These are phyloP conservation scores for Myriosclerotinia curreyana DNA, from an alignment of 2,329 filamentous ascomycete species.

Conservation along the genomic window DNA sequence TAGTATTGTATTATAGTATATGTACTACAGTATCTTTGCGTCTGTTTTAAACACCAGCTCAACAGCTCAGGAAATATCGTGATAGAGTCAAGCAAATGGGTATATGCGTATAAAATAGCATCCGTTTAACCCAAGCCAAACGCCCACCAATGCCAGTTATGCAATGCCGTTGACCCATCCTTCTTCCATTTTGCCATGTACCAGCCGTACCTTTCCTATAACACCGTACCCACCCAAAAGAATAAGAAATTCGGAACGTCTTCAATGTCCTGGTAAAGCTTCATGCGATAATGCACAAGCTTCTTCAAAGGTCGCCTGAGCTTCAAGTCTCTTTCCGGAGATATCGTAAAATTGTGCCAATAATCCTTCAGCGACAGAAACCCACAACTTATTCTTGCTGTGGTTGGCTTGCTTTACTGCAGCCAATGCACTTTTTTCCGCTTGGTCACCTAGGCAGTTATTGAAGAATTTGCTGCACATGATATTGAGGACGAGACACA, in stretches of 20 bases:
- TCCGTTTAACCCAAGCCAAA: conserved; percentile 22
- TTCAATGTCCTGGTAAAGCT: conserved; percentile 26
- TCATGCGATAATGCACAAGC: conserved; percentile 38
- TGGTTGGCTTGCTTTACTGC: conserved; percentile 65
- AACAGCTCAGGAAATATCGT: not conserved
- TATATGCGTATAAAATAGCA: conserved; percentile 26
- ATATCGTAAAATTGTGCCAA: conserved; percentile 71
- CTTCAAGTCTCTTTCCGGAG: conserved; percentile 60
- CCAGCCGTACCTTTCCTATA: not conserved
- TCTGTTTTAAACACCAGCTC: not conserved
- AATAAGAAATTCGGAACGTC: not conserved
- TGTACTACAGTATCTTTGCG: not conserved
- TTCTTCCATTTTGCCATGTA: not conserved
- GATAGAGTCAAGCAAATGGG: conserved; percentile 29
- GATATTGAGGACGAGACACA: conserved; percentile 79
- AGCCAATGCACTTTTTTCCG: conserved; percentile 71
- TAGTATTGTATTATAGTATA: not conserved
- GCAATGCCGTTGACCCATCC: conserved; percentile 1
- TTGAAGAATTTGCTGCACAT: conserved; percentile 70
- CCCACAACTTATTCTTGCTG: conserved; percentile 71
- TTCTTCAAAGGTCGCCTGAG: conserved; percentile 45
- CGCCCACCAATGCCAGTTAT: conserved; percentile 16
- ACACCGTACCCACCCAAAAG: conserved; percentile 2
- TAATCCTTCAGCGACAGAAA: conserved; percentile 77
- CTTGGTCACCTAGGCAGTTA: conserved; percentile 68